Percentiles rank a stretch among this genome's conserved stretches.
Evolutionary conservation across 768 basidiomycete species (phyloP).

Genomic region (Butyriboletus loyo): DNA sequence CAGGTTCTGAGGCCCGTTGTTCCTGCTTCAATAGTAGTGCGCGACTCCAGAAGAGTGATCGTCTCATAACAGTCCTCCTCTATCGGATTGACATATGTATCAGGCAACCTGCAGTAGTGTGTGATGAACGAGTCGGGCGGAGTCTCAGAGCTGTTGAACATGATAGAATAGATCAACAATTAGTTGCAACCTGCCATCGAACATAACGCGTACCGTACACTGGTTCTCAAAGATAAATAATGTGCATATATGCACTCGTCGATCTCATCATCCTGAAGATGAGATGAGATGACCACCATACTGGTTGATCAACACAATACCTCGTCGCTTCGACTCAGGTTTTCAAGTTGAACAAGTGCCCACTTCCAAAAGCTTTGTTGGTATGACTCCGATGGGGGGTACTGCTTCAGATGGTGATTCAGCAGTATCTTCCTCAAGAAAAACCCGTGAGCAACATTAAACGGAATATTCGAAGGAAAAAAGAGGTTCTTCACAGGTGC

Average conservation of each 20-base stretch:
- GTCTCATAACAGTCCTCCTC: constrained; percentile 32
- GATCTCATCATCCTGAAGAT: constrained; percentile 53
- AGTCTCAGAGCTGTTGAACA: constrained; percentile 21
- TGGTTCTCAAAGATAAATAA: constrained; percentile 48
- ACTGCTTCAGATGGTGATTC: constrained; percentile 49
- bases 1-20: constrained; percentile 82
- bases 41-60: constrained; percentile 69
- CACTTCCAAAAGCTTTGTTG: constrained; percentile 75
- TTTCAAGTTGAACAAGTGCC: constrained; percentile 55
- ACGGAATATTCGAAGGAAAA: constrained; percentile 40
- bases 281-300: constrained; percentile 1
- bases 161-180: background rate
- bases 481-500: constrained; percentile 39
- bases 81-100: background rate
- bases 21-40: constrained; percentile 68
- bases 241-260: constrained; percentile 63
- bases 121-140: constrained; percentile 56
- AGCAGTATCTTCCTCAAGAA: constrained; percentile 51
- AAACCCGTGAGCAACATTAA: constrained; percentile 49
- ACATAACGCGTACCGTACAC: constrained; percentile 19
- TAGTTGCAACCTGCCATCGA: background rate
- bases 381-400: constrained; percentile 63
- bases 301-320: constrained; percentile 32
- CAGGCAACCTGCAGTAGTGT: constrained; percentile 51
- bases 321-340: constrained; percentile 37